Evolutionary conservation across 2,329 filamentous ascomycete species (phyloP).

Genomic region (Colletotrichum sp.): DNA sequence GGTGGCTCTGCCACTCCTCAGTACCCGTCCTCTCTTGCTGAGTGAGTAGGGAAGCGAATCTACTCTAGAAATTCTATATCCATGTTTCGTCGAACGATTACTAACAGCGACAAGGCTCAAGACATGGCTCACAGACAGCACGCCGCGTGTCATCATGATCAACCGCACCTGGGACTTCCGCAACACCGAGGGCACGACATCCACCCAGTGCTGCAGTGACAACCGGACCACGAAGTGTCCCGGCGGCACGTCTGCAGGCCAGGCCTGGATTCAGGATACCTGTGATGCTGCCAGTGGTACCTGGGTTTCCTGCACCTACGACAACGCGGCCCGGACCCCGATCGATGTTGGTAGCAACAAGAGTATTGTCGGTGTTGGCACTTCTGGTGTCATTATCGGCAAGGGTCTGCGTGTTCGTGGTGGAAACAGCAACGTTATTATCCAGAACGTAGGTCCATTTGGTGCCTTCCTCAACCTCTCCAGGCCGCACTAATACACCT

Average conservation of each 20-base stretch:
- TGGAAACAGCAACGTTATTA: conserved; percentile 51
- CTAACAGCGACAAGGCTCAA: conserved; percentile 32
- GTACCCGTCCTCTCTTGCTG: conserved; percentile 35
- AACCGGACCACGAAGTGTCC: conserved; percentile 30
- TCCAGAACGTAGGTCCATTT: conserved; percentile 45
- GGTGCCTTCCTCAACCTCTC: too few relatives aligned
- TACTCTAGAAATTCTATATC: neutral
- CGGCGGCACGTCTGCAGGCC: conserved; percentile 22
- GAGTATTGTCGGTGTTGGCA: conserved; percentile 29
- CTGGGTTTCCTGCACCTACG: conserved; percentile 27
- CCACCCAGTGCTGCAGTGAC: conserved; percentile 29
- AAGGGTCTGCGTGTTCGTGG: conserved; percentile 49
- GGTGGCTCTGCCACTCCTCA: conserved; percentile 51
- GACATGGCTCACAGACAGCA: conserved; percentile 30
- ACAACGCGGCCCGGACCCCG: conserved; percentile 27
- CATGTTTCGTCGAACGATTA: neutral
- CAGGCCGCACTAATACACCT: neutral
- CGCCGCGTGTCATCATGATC: conserved; percentile 40
- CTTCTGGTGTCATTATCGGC: conserved; percentile 33
- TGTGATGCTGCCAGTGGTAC: conserved; percentile 25
- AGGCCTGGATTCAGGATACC: conserved; percentile 29
- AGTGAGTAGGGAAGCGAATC: neutral
- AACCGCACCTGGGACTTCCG: conserved; percentile 34
- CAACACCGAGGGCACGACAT: conserved; percentile 27
- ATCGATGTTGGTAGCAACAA: conserved; percentile 33